Base-by-base conservation (phyloP, 2,329 filamentous ascomycete genomes). In the Aureobasidium namibiae region DNA sequence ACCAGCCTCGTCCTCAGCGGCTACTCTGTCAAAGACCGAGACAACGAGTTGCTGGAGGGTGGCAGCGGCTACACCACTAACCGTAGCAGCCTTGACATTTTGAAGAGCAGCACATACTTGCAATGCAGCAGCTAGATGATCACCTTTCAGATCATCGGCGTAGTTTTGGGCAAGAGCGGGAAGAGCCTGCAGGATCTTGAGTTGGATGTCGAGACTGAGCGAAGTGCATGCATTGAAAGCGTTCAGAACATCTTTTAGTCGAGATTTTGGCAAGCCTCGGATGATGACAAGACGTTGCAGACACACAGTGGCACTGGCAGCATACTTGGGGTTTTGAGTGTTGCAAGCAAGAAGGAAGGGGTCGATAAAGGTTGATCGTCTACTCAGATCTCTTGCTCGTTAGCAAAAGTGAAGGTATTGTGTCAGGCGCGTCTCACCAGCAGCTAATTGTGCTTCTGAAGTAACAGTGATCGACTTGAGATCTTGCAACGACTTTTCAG, bases 21-120 rank as follows among this genome's bases (percentile, higher is more conserved):
- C 82, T 1, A 96, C 90, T 71, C 95, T 94, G 70, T 97, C 94
- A 73, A 96, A 97, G 0, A 96, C 88, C 0, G 89, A 88, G 33
- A 94, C 90, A 8, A 97, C 86, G 14, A 99, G 82, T 72, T 97
- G 94, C 73, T 96, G 92, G 57, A 99, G 77, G 2, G 94, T 97
- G n/a, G 94, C 94, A 26, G 92, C 90, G 10, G 94, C 94, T 1
- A 95, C 97, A 67, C 95, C 95, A 69, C 92, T 95, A 66, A 99
- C 91, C 54, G 95, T 91, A 26, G 87, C 85, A 75, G 92, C 95
- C 75, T 96, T 97, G 73, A 89, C 94, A 60, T 85, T 87, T 73
- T 97, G 92, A 50, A 99, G 75, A 53, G 90, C 87, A 62, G 94
- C 94, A 74, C 94, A 97, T 69, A 96, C 90, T 70, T 95, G 92